Evolutionary conservation across 1,284 basidiomycete species (phyloP), one percentile per base, ranked within the genome.

Genomic region (Heimioporus punctisporus): DNA sequence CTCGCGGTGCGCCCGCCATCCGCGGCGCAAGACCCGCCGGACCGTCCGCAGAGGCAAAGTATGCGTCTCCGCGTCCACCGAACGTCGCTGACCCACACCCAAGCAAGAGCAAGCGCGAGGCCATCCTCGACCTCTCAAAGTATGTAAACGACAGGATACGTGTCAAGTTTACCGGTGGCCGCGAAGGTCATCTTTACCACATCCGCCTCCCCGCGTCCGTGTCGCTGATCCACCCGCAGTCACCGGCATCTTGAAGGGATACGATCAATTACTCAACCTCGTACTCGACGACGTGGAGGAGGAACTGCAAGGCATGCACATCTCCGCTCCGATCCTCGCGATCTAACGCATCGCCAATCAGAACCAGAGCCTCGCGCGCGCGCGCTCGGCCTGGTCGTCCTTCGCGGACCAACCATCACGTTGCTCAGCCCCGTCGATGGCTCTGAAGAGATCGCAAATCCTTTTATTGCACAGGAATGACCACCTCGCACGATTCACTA

Each of bases 121-220:
- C 93, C 30, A 98, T 99, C 72, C 85, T 99, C 28, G 96, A 98
- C 74, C 85, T 99, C 41, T 86, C 92, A 55, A 96, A 97, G 72
- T 98, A 97, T 67, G 89, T 92, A 48, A 93, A 98, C 74, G 88
- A 96, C 74, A 83, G 85, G 60, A 93, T 99, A 69, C 80, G 93
- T 52, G 95, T 99, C 69, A 98, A 98, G 75, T 98, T 99, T 69
- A 93, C 93, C 26, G 97, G 97, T 46, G 97, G 97, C 26, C 80
- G 97, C 28, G 94, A 98, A 83, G 95, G 96, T 94, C n/a, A 60
- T 48, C 79, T 71, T 27, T 23, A 5, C 21, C 6, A 10, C 17
- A 15, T n/a, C 26, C 40, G 14, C 14, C 4, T 4, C 30, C 40
- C 19, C 4, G 9, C 6, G 7, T 42, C 26, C 43, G 3, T 43